Evolutionary conservation across 108 stramenopile species (phyloP).

Genomic region (Fragilaria radians): DNA sequence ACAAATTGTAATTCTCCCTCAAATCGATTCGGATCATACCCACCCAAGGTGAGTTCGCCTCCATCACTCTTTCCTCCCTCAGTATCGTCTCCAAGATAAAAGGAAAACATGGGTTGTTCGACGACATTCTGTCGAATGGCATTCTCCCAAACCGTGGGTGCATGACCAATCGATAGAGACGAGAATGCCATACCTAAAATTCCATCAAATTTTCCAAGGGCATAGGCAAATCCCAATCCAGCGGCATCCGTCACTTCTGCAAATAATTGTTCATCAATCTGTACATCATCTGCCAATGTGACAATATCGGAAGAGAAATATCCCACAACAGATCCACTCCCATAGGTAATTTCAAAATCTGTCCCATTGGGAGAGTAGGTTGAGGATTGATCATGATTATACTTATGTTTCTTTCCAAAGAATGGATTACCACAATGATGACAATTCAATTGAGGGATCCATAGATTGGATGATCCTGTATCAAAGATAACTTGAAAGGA

Average conservation of each 20-base stretch:
- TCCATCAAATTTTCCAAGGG: conserved; percentile 95
- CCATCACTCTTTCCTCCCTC: conserved; percentile 90
- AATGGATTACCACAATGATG: conserved; percentile 45
- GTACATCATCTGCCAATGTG: conserved; percentile 68
- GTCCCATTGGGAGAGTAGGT: conserved; percentile 46
- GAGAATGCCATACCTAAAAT: conserved; percentile 97
- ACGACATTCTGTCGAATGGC: conserved; percentile 79
- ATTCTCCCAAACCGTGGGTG: conserved; percentile 90
- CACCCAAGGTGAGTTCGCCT: too few species aligned
- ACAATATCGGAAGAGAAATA: conserved; percentile 66
- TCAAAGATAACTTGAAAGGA: conserved; percentile 94
- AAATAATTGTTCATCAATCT: conserved; percentile 61
- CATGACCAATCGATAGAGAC: conserved; percentile 76
- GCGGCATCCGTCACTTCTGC: conserved; percentile 92
- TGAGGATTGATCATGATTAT: conserved; percentile 40
- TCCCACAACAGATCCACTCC: conserved; percentile 65
- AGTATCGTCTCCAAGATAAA: conserved; percentile 90
- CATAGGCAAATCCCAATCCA: conserved; percentile 94
- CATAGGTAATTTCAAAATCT: conserved; percentile 93
- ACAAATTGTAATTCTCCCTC: conserved; percentile 70
- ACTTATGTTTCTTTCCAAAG: conserved; percentile 59
- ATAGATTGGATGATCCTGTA: conserved; percentile 95
- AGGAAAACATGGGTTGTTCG: conserved; percentile 84
- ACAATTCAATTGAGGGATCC: conserved; percentile 92
- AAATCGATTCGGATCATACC: conserved; percentile 74